These are phyloP conservation scores for Angophora floribunda DNA, from an alignment of 345 rosid species.

Conservation along the genomic window DNA sequence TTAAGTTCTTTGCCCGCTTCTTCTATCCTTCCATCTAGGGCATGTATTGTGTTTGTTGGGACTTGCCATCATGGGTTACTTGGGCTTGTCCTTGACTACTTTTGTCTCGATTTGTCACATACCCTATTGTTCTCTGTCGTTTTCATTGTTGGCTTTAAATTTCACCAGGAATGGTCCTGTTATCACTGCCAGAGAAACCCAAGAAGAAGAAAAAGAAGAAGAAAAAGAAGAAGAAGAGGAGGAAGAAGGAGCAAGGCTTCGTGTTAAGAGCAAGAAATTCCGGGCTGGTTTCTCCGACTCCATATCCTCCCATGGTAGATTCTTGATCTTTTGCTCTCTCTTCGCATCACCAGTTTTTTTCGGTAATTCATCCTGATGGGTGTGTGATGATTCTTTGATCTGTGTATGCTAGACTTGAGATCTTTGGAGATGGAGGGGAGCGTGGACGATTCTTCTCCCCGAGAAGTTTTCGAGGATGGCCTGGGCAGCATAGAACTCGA, in stretches of 20 bases:
- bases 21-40: background rate
- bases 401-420: conserved; percentile 12
- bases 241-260: conserved; percentile 9
- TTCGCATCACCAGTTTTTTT: background rate
- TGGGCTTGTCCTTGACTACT: background rate
- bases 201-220: background rate
- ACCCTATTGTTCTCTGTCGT: background rate
- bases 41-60: background rate
- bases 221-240: background rate
- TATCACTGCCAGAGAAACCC: background rate
- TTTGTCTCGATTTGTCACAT: background rate
- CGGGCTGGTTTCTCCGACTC: conserved; percentile 43
- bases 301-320: conserved; percentile 33
- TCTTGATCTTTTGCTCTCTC: background rate
- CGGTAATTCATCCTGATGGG: background rate
- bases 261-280: conserved; percentile 14
- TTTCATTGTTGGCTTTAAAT: background rate
- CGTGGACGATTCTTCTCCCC: conserved; percentile 1
- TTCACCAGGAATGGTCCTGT: conserved; percentile 15
- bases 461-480: conserved; percentile 18
- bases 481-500: conserved; percentile 7
- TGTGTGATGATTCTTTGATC: background rate
- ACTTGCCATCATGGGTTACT: background rate
- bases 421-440: conserved; percentile 6
- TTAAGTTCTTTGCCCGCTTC: background rate